Conservation (phyloP, 2,329 filamentous ascomycete genomes). For the Colletotrichum magnum region DNA sequence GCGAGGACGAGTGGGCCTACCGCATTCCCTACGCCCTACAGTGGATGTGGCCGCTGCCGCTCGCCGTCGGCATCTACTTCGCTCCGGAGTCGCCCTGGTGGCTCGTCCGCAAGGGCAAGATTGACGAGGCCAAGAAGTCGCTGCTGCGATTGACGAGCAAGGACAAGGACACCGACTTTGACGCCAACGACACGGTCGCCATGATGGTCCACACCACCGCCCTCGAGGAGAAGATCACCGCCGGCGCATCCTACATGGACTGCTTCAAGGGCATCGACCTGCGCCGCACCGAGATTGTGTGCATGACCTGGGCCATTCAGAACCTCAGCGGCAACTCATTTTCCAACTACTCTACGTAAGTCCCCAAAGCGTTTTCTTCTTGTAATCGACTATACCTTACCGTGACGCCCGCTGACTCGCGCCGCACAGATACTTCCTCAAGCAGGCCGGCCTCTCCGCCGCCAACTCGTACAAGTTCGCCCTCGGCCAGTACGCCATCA, state of each 20-base stretch:
- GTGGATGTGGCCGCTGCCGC: constrained; percentile 83
- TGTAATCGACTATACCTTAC: not conserved
- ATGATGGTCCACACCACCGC: constrained; percentile 95
- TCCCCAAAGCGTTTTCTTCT: not conserved
- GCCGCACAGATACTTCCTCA: constrained; percentile 66
- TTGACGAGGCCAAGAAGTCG: constrained; percentile 76
- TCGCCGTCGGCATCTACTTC: constrained; percentile 76
- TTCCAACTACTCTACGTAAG: constrained; percentile 74
- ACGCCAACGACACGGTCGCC: constrained; percentile 86
- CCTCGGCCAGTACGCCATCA: constrained; percentile 77
- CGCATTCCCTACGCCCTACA: constrained; percentile 80
- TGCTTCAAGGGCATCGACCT: constrained; percentile 87
- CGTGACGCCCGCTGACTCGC: constrained; percentile 1
- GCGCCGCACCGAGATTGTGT: constrained; percentile 81
- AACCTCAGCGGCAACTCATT: constrained; percentile 75
- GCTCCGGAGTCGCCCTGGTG: constrained; percentile 82
- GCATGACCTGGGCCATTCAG: constrained; percentile 75
- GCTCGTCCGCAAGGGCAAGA: constrained; percentile 77
- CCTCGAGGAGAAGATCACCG: constrained; percentile 81
- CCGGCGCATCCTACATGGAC: constrained; percentile 81
- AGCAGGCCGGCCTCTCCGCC: constrained; percentile 69
- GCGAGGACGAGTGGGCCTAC: constrained; percentile 78
- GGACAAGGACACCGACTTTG: constrained; percentile 77
- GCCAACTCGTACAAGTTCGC: constrained; percentile 70
- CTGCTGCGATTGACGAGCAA: constrained; percentile 76